Percentiles rank a stretch among this genome's conserved stretches.
These are phyloP conservation scores for Pleurozium schreberi DNA, from an alignment of 225 moss, liverwort and hornwort species.

Conservation along the genomic window DNA sequence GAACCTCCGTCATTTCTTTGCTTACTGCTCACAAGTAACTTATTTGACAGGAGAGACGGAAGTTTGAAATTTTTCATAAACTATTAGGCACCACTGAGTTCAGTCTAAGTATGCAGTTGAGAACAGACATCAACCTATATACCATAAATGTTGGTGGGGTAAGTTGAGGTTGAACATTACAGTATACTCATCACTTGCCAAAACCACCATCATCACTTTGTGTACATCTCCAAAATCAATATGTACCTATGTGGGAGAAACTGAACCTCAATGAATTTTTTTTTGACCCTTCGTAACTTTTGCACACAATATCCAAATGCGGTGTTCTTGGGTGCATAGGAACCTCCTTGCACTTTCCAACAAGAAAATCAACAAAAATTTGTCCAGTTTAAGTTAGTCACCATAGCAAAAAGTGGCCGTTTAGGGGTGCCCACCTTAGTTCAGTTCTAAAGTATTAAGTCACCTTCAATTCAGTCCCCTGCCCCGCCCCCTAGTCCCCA, in stretches of 20 bases:
- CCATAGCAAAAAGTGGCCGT: neutral
- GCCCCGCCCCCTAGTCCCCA: too few species aligned
- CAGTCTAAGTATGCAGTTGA: neutral
- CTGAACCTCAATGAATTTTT: too few species aligned
- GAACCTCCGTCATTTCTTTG: neutral
- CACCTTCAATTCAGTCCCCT: neutral
- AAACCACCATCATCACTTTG: neutral
- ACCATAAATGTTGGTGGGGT: neutral
- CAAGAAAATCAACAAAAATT: neutral
- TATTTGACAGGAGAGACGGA: neutral
- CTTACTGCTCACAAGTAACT: neutral
- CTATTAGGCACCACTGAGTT: neutral
- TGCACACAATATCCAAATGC: fast-evolving
- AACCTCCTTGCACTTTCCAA: neutral
- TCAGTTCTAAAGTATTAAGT: neutral
- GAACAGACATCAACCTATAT: too few species aligned
- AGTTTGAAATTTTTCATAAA: neutral
- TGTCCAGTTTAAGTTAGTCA: too few species aligned
- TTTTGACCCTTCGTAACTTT: neutral
- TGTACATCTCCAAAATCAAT: neutral
- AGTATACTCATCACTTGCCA: too few species aligned
- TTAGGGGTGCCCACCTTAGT: neutral
- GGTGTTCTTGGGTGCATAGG: fast-evolving
- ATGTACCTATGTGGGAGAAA: neutral
- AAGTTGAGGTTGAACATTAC: too few species aligned